Percentiles rank a stretch among this genome's conserved stretches.
Conservation (phyloP, 306 rosid species). For the Ormosia semicastrata region DNA sequence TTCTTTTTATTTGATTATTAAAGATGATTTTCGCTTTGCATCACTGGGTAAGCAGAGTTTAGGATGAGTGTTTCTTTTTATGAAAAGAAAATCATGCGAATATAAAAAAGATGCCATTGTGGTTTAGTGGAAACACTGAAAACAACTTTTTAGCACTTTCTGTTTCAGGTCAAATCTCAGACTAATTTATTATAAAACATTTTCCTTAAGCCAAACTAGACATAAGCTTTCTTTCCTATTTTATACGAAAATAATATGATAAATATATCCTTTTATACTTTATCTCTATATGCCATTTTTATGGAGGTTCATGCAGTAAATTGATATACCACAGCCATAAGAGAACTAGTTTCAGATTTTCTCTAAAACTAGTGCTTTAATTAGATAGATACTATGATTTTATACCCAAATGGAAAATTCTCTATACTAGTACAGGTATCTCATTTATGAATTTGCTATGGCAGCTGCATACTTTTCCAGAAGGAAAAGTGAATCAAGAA, state of each 20-base stretch:
- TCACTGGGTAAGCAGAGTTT: not conserved
- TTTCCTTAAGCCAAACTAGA: not conserved
- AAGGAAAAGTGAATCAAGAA: slow-evolving; percentile 83
- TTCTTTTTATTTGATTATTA: not conserved
- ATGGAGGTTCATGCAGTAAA: not conserved
- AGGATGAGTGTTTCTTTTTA: not conserved
- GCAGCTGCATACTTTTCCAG: slow-evolving; percentile 94
- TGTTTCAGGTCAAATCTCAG: not conserved
- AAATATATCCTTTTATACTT: not conserved
- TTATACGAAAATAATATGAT: not conserved
- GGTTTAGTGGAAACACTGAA: not conserved
- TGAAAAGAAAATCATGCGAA: not conserved
- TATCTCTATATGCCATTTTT: not conserved
- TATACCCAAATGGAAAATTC: not conserved
- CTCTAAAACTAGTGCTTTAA: not conserved
- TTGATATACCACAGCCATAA: not conserved
- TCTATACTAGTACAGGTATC: not conserved
- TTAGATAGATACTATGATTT: not conserved
- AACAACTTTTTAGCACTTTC: not conserved
- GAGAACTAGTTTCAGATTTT: slow-evolving; percentile 10
- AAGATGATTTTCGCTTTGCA: not conserved
- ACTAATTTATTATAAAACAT: not conserved
- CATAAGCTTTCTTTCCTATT: not conserved
- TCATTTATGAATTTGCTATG: slow-evolving; percentile 19
- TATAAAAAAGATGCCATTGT: not conserved